A percentile compares a stretch with the other conserved stretches of the same genome.
phyloP scores from a whole-genome alignment of 495 filamentous ascomycete genomes.

The Immersiella caudata region DNA sequence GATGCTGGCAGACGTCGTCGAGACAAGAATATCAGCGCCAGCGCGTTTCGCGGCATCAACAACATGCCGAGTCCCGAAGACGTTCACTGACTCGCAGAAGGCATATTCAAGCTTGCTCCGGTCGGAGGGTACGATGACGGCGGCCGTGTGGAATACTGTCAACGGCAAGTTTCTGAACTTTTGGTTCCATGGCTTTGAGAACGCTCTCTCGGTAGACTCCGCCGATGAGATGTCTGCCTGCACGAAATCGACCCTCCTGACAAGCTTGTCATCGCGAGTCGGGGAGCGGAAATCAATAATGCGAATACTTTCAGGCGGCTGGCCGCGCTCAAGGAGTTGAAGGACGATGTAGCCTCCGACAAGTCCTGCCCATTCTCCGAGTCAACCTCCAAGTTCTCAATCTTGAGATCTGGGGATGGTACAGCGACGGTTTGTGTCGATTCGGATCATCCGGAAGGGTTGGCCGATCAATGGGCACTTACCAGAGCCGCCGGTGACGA shows the following conservation, averaged over 20 bases:
- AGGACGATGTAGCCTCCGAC: slow-evolving; percentile 50
- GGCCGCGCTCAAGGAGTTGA: slow-evolving; percentile 48
- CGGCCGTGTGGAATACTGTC: slow-evolving; percentile 51
- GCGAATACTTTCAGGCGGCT: slow-evolving; percentile 43
- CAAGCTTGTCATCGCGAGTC: slow-evolving; percentile 44
- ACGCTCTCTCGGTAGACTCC: slow-evolving; percentile 39
- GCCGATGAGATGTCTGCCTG: slow-evolving; percentile 47
- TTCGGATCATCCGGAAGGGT: not conserved
- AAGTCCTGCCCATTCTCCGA: slow-evolving; percentile 35
- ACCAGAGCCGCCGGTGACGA: slow-evolving; percentile 63
- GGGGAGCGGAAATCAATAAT: slow-evolving; percentile 46
- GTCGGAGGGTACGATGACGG: slow-evolving; percentile 49
- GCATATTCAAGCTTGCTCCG: slow-evolving; percentile 40
- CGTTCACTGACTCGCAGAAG: slow-evolving; percentile 54
- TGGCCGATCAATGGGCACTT: slow-evolving; percentile 28
- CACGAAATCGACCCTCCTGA: slow-evolving; percentile 40
- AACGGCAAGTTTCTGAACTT: slow-evolving; percentile 39
- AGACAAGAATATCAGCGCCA: slow-evolving; percentile 59
- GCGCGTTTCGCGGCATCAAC: slow-evolving; percentile 52
- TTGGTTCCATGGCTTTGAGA: slow-evolving; percentile 41
- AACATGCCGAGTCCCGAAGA: slow-evolving; percentile 61
- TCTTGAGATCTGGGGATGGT: not conserved
- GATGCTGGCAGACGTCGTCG: slow-evolving; percentile 61
- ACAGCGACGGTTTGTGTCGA: not conserved
- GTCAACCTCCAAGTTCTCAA: slow-evolving; percentile 8